These are phyloP conservation scores for Neurospora hispaniola DNA, from an alignment of 495 filamentous ascomycete genomes.

Conservation along the genomic window DNA sequence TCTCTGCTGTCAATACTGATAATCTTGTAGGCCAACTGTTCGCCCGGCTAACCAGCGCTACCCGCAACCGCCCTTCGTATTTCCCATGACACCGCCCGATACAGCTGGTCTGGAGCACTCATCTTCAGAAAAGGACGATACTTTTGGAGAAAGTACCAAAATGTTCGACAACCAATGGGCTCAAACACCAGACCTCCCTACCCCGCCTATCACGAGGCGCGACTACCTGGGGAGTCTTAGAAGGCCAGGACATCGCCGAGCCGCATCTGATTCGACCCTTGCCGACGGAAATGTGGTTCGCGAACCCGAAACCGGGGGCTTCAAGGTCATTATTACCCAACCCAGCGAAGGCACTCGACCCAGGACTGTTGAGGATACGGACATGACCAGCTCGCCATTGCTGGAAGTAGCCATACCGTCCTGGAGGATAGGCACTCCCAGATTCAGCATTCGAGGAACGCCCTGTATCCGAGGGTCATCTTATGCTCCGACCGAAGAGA, in stretches of 20 bases:
- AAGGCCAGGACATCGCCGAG: conserved; percentile 27
- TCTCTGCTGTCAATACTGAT: conserved; percentile 1
- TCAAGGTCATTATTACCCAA: conserved; percentile 79
- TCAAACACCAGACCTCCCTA: conserved; percentile 10
- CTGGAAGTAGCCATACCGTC: conserved; percentile 77
- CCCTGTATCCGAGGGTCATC: conserved; percentile 72
- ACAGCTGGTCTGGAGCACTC: conserved; percentile 43
- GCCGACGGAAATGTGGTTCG: conserved; percentile 32
- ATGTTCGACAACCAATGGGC: conserved; percentile 32
- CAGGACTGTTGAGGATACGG: conserved; percentile 53
- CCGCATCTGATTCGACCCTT: conserved; percentile 38
- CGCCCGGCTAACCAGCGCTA: conserved; percentile 47
- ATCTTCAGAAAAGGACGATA: conserved; percentile 26
- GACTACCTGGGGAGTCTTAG: conserved; percentile 16
- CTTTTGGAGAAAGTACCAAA: conserved; percentile 20
- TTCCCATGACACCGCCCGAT: conserved; percentile 46
- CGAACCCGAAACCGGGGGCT: conserved; percentile 52
- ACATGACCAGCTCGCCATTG: conserved; percentile 37
- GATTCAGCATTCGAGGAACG: conserved; percentile 68
- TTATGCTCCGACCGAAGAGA: conserved; percentile 44
- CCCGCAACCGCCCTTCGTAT: conserved; percentile 48
- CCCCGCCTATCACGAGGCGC: conserved; percentile 17
- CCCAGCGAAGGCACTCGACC: conserved; percentile 47
- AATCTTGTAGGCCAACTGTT: conserved; percentile 42
- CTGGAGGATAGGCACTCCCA: conserved; percentile 73